A percentile compares a stretch with the other conserved stretches of the same genome.
Conservation (phyloP, 768 basidiomycete species). For the Vararia minispora region DNA sequence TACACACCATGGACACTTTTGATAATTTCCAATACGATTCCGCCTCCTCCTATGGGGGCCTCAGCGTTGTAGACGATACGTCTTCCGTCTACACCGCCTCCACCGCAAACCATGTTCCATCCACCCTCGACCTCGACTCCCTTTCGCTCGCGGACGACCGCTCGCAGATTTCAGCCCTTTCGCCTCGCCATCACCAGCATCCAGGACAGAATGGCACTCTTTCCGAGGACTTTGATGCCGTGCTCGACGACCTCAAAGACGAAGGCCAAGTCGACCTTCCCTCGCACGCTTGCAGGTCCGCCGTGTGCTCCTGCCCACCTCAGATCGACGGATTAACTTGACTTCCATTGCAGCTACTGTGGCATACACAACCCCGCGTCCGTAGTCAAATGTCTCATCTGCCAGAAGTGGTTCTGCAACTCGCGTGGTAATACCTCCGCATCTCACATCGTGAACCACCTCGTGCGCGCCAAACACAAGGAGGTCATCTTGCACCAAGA, state of each 20-base stretch:
- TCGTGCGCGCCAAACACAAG: constrained; percentile 98
- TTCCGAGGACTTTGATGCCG: constrained; percentile 85
- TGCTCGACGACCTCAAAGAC: constrained; percentile 83
- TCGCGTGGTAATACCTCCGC: constrained; percentile 96
- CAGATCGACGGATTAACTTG: constrained; percentile 6
- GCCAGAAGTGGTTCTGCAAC: constrained; percentile 98
- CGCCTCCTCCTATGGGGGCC: constrained; percentile 66
- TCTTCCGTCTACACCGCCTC: constrained; percentile 73
- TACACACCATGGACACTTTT: constrained; percentile 57
- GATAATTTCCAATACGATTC: constrained; percentile 83
- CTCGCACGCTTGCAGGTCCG: constrained; percentile 89
- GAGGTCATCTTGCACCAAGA: constrained; percentile 96
- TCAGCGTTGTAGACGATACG: constrained; percentile 66
- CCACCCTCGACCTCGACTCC: constrained; percentile 57
- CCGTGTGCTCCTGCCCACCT: constrained; percentile 8
- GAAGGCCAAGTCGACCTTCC: constrained; percentile 71
- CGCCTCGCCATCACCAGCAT: constrained; percentile 20
- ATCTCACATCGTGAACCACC: constrained; percentile 97
- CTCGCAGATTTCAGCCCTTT: constrained; percentile 17
- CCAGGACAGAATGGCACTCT: constrained; percentile 29
- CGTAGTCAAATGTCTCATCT: constrained; percentile 90
- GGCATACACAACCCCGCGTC: constrained; percentile 96
- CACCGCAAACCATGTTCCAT: constrained; percentile 36
- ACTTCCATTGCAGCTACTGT: constrained; percentile 59
- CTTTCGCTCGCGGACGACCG: constrained; percentile 61